Conservation (phyloP, 495 filamentous ascomycete genomes). For the Thozetella sp. region DNA sequence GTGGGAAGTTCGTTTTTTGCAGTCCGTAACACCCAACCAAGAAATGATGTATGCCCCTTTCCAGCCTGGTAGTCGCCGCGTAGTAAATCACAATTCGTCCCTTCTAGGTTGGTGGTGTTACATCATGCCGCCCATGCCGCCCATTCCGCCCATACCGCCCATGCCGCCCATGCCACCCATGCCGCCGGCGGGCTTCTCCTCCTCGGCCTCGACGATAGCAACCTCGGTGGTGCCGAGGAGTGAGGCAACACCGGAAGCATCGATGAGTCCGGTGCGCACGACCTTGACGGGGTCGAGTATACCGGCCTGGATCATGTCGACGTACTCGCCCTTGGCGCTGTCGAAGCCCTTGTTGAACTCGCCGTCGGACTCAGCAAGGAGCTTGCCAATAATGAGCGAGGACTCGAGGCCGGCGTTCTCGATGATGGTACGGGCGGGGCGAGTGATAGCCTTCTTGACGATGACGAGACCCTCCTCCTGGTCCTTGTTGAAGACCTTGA, state of each 20-base stretch:
- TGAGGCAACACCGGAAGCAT: conserved; percentile 95
- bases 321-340: conserved; percentile 94
- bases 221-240: conserved; percentile 98
- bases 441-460: conserved; percentile 95
- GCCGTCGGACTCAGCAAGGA: conserved; percentile 86
- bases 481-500: conserved; percentile 95
- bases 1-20: neutral
- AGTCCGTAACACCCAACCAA: conserved; percentile 31
- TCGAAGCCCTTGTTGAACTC: conserved; percentile 99
- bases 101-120: conserved; percentile 22
- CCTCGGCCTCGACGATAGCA: conserved; percentile 92
- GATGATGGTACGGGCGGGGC: conserved; percentile 89
- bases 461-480: conserved; percentile 98
- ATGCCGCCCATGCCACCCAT: conserved; percentile 74
- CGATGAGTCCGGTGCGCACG: conserved; percentile 90
- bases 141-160: conserved; percentile 69
- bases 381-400: conserved; percentile 95
- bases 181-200: conserved; percentile 78
- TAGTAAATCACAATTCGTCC: neutral
- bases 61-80: conserved; percentile 6
- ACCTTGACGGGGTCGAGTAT: conserved; percentile 99
- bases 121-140: conserved; percentile 59
- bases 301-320: conserved; percentile 96
- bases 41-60: conserved; percentile 16
- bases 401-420: conserved; percentile 98